A percentile compares a stretch with the other conserved stretches of the same genome.
These are phyloP conservation scores for Lasiodiplodia citricola DNA, from an alignment of 2,329 filamentous ascomycete species.

Conservation along the genomic window DNA sequence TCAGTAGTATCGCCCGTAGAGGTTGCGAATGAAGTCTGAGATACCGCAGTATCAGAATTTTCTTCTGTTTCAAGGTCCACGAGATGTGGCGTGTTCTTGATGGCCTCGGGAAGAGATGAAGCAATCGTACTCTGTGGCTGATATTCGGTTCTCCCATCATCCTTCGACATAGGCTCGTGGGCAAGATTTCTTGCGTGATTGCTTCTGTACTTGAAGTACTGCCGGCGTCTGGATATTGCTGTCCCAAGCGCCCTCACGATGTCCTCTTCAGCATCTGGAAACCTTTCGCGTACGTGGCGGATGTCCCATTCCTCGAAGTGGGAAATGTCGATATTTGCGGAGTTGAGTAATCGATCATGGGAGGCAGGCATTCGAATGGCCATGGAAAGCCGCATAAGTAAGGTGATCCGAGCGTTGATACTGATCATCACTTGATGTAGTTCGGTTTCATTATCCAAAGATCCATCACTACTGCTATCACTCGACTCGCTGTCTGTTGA, in stretches of 20 bases:
- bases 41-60: not conserved
- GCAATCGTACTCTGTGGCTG: not conserved
- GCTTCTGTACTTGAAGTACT: slow-evolving; percentile 41
- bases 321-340: slow-evolving; percentile 35
- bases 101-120: not conserved
- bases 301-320: slow-evolving; percentile 37
- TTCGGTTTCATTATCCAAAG: slow-evolving; percentile 29
- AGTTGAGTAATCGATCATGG: slow-evolving; percentile 35
- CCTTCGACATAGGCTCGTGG: slow-evolving; percentile 22
- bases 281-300: slow-evolving; percentile 35
- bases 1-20: not conserved
- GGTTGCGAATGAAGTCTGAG: slow-evolving; percentile 4
- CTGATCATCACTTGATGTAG: slow-evolving; percentile 34
- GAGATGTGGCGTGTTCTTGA: not conserved
- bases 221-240: slow-evolving; percentile 39
- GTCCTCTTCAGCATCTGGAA: slow-evolving; percentile 28
- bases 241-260: slow-evolving; percentile 37
- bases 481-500: not conserved
- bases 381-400: slow-evolving; percentile 41
- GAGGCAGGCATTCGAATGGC: slow-evolving; percentile 40
- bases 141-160: not conserved
- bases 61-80: slow-evolving; percentile 2
- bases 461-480: not conserved
- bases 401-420: slow-evolving; percentile 34
- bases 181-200: slow-evolving; percentile 39